Conservation (phyloP, 2,329 filamentous ascomycete genomes). For the Penicillium rolfsii region DNA sequence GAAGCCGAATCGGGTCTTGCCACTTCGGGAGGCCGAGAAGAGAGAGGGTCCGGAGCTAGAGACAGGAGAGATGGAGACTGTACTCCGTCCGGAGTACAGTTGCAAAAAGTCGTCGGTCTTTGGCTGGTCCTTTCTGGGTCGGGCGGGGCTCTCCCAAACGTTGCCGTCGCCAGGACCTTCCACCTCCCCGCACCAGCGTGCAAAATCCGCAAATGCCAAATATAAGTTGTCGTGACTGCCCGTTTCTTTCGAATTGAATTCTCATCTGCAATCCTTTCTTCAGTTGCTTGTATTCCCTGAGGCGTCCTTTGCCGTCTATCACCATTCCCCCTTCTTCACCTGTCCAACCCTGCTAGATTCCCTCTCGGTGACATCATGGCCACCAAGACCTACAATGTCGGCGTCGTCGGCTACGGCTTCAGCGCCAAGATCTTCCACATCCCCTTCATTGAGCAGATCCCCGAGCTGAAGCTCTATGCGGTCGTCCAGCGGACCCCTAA, state of each 20-base stretch:
- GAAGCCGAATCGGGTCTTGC: conserved; percentile 4
- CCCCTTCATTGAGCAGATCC: conserved; percentile 69
- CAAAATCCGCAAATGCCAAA: conserved; percentile 1
- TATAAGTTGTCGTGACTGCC: neutral
- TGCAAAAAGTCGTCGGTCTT: conserved; percentile 57
- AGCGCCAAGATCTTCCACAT: conserved; percentile 83
- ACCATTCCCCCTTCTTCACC: conserved; percentile 1
- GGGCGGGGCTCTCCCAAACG: conserved; percentile 41
- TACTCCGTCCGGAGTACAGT: neutral
- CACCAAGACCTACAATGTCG: conserved; percentile 57
- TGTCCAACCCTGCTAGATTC: neutral
- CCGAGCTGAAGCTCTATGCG: conserved; percentile 69
- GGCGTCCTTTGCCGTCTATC: conserved; percentile 26
- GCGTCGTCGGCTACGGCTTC: conserved; percentile 63
- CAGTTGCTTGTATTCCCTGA: neutral
- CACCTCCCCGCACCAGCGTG: conserved; percentile 32
- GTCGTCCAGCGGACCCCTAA: conserved; percentile 75
- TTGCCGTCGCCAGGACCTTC: conserved; percentile 43
- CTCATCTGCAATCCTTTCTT: neutral
- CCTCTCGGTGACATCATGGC: conserved; percentile 38
- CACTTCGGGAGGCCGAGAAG: conserved; percentile 18
- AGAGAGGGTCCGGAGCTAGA: conserved; percentile 3
- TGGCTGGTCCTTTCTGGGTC: conserved; percentile 50
- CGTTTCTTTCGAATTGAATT: neutral
- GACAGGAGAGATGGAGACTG: neutral